Base-by-base conservation (phyloP, 352 stramenopile genomes). In the Phytopythium helicoides region DNA sequence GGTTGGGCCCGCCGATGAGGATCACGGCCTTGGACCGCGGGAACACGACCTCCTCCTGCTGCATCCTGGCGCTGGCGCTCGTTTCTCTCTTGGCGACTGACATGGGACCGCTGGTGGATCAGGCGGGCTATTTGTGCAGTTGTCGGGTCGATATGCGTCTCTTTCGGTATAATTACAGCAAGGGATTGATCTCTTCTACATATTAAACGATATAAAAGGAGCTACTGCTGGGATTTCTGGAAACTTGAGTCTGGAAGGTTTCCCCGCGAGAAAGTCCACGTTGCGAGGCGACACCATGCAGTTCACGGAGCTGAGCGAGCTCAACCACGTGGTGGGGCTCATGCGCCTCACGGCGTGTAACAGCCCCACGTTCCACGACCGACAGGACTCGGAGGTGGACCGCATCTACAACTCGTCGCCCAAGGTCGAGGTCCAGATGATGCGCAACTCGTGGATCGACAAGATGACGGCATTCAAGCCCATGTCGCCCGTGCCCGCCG, bases 361-460 rank as follows among this genome's bases (percentile, higher is more conserved):
- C 57, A 95, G 86, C 62, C 86, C 86, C 15, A 92, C 81, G 35
- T 95, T 95, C 67, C 86, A 95, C 56, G 86, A 95, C 66, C 86
- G 86, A 0, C 83, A 93, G 60, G 86, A 95, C 76, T 95, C 86
- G 54, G 86, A 95, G 68, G 83, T 95, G 25, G 86, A 95, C 47
- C 83, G 83, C 44, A 92, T 95, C 59, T 95, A 89, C 69, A 95
- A 93, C 58, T 92, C 83, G 54, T 95, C 86, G 49, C 86, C 86
- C 16, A 95, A 95, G 56, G 89, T 92, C 72, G 85, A 92, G 54
- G 75, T 83, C 57, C 81, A 92, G 60, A 56, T 33, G 28, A 33
- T 93, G 62, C 85, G 81, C 48, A 91, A 90, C 52, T 95, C 85
- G 53, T 95, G 85, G 85, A 90, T 95, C 58, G 85, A 95, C 59